A percentile compares a stretch with the other conserved stretches of the same genome.
phyloP scores from a whole-genome alignment of 768 basidiomycete genomes.

The Bullera alba region DNA sequence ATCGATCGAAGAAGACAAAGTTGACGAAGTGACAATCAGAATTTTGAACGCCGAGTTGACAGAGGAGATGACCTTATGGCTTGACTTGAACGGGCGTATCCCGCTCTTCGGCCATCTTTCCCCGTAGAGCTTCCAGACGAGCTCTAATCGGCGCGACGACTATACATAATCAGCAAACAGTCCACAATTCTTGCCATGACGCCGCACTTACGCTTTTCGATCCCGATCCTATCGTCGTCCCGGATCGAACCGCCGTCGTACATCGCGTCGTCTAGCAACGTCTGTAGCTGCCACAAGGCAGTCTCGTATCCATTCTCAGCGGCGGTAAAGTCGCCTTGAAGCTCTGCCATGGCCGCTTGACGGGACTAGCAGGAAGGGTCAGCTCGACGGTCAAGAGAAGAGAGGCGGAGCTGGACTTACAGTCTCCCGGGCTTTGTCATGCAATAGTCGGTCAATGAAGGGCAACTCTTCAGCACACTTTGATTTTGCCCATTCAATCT shows the following conservation, averaged over 20 bases:
- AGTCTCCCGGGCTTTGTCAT: conserved; percentile 79
- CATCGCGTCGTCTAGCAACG: conserved; percentile 70
- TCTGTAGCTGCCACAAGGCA: conserved; percentile 86
- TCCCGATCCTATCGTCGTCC: conserved; percentile 46
- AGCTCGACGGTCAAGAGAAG: not conserved
- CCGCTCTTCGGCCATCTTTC: too few species aligned
- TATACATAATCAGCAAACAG: conserved; percentile 2
- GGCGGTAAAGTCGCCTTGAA: conserved; percentile 71
- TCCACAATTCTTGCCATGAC: not conserved
- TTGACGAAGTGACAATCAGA: too few species aligned
- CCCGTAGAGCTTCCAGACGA: conserved; percentile 22
- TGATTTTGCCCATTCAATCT: conserved; percentile 57
- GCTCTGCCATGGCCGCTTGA: conserved; percentile 82
- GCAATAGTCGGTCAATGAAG: conserved; percentile 83
- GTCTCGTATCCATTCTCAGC: conserved; percentile 94
- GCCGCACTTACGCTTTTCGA: conserved; percentile 46
- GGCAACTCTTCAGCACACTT: conserved; percentile 58
- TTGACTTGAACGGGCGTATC: too few species aligned
- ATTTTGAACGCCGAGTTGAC: too few species aligned
- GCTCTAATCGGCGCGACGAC: conserved; percentile 26
- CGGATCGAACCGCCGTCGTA: conserved; percentile 39
- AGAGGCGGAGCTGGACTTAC: conserved; percentile 61
- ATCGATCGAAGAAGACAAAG: too few species aligned
- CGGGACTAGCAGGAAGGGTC: conserved; percentile 62
- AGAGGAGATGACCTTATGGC: too few species aligned